These are phyloP conservation scores for Ramicandelaber brevisporus DNA, from an alignment of 192 early-diverging fungal genomes.

Conservation along the genomic window DNA sequence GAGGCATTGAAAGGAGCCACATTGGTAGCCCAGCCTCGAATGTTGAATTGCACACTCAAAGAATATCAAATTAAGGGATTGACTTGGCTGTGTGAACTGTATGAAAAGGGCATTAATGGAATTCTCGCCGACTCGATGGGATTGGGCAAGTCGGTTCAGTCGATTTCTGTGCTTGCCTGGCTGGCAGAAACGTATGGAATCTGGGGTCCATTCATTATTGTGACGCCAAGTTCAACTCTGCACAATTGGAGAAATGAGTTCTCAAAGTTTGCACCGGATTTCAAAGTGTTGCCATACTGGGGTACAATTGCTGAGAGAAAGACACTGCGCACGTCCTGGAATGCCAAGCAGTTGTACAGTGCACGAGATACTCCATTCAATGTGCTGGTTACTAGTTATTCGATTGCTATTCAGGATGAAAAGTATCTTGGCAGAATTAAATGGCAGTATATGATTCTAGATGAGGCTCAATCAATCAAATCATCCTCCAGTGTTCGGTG, in stretches of 20 bases:
- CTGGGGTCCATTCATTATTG: constrained; percentile 79
- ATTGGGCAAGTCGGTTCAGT: constrained; percentile 74
- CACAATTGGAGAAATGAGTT: constrained; percentile 90
- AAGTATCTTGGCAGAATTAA: constrained; percentile 54
- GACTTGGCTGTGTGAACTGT: constrained; percentile 65
- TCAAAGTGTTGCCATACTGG: constrained; percentile 73
- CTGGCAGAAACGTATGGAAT: constrained; percentile 64
- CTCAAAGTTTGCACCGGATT: constrained; percentile 44
- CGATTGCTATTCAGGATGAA: constrained; percentile 60
- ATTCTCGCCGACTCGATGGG: constrained; percentile 75
- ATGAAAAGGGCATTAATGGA: constrained; percentile 78
- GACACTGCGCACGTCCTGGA: constrained; percentile 49
- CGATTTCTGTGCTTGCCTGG: constrained; percentile 69
- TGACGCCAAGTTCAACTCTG: constrained; percentile 67
- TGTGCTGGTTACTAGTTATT: constrained; percentile 74
- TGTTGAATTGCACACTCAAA: constrained; percentile 68
- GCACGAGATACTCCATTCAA: constrained; percentile 60
- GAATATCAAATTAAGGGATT: constrained; percentile 63
- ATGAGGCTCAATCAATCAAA: constrained; percentile 90
- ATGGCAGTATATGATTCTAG: constrained; percentile 92
- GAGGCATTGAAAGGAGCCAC: constrained; percentile 36
- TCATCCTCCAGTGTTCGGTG: constrained; percentile 66
- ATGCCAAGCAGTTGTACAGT: constrained; percentile 42
- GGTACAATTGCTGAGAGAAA: constrained; percentile 61
- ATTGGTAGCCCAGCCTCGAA: constrained; percentile 55